Base-by-base conservation (phyloP, 176 grass and related monocot genomes). In the Cenchrus fungigraminus region DNA sequence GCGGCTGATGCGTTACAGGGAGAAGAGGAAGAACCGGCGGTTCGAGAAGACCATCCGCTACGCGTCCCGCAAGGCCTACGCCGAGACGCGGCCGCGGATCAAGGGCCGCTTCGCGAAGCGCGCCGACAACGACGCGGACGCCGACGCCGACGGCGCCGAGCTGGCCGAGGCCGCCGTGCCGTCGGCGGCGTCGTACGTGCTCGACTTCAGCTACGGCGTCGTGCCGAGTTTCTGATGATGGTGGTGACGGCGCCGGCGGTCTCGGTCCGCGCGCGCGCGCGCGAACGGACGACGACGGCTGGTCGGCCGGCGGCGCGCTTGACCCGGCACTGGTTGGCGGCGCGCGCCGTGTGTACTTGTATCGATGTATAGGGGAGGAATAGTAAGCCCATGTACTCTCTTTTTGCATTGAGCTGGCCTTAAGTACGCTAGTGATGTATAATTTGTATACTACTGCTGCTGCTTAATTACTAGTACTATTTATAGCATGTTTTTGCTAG, bases 1-100 rank as follows among this genome's bases (percentile, higher is more conserved):
- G 22, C 76, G 96, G 80, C 88, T 98, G 86, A 95, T 94, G 96
- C 74, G 96, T 16, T 98, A 98, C 86, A 71, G 96, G 15, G 89
- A 98, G 91, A 98, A 98, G 83, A 28, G 88, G 81, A 98, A 98
- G 93, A 95, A 85, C 77, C 85, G 96, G 46, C 66, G 93, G 73
- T 98, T 98, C 86, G 96, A 95, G 91, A 98, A 98, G 89, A 98
- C 89, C 34, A 95, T 98, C 73, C 88, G 93, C 32, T 98, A 98
- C 79, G 96, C 96, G 16, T 95, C 96, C 6, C 83, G 96, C 52
- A 98, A 98, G 81, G 96, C 96, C 8, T 98, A 98, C 44, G 96
- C 96, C 7, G 96, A 98, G 88, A 87, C 88, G 65, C 85, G 93
- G 81, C 96, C 96, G 6, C 76, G 96, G 25, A 87, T 95, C 74